Evolutionary conservation across 1,284 basidiomycete genomes (phyloP).

Genomic region (Naganishia liquefaciens): DNA sequence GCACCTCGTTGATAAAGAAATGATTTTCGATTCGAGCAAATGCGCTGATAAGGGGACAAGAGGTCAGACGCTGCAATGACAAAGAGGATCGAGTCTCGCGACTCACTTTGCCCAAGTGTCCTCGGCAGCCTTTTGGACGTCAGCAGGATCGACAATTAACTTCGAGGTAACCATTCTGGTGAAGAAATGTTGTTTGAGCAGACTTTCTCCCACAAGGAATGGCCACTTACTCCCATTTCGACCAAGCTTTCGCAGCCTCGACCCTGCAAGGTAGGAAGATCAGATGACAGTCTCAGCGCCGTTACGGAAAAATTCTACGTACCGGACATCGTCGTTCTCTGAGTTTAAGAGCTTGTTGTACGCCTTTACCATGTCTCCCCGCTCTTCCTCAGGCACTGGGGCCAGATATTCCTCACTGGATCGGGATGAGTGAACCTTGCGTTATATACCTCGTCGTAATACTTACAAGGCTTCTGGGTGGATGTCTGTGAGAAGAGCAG

Average conservation of each 20-base stretch:
- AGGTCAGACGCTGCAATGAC: no score
- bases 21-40: slow-evolving; percentile 92
- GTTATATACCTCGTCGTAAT: neutral
- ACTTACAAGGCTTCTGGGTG: slow-evolving; percentile 84
- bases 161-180: slow-evolving; percentile 74
- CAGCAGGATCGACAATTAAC: slow-evolving; percentile 67
- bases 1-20: slow-evolving; percentile 77
- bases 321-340: slow-evolving; percentile 65
- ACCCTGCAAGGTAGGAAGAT: slow-evolving; percentile 48
- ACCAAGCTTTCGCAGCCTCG: slow-evolving; percentile 80
- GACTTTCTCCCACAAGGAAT: no score
- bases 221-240: slow-evolving; percentile 76
- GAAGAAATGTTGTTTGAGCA: neutral
- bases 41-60: slow-evolving; percentile 58
- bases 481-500: slow-evolving; percentile 48
- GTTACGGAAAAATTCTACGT: slow-evolving; percentile 21
- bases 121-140: slow-evolving; percentile 69
- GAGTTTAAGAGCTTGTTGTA: slow-evolving; percentile 82
- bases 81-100: slow-evolving; percentile 21
- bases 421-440: neutral
- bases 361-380: slow-evolving; percentile 68
- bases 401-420: slow-evolving; percentile 75
- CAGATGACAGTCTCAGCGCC: neutral
- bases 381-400: slow-evolving; percentile 76
- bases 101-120: slow-evolving; percentile 74